phyloP scores from a whole-genome alignment of 306 rosid genomes.

The Lupinus albus region DNA sequence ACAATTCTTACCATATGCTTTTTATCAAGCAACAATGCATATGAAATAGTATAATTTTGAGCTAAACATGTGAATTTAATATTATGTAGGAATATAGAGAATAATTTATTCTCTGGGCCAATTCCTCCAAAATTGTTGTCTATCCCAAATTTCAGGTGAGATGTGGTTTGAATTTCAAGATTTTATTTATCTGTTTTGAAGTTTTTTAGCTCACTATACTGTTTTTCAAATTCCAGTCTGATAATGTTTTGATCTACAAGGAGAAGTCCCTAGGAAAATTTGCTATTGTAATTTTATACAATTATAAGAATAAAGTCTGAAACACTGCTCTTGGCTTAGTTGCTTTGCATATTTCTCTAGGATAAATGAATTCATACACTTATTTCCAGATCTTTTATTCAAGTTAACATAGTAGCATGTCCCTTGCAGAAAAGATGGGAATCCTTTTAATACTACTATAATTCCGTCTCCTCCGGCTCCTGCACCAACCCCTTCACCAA shows the following conservation, averaged over 20 bases:
- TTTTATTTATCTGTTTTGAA: too few relatives aligned
- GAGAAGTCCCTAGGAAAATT: too few relatives aligned
- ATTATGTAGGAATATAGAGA: constrained; percentile 61
- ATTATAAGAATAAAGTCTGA: too few relatives aligned
- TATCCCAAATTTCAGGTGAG: constrained; percentile 71
- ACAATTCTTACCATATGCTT: constrained; percentile 43
- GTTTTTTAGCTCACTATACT: too few relatives aligned
- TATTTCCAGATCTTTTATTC: not conserved
- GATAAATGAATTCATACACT: not conserved
- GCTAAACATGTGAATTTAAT: constrained; percentile 17
- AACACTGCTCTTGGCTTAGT: not conserved
- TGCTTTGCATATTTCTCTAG: constrained; percentile 1
- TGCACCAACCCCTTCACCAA: constrained; percentile 56
- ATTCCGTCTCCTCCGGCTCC: constrained; percentile 62
- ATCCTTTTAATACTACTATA: constrained; percentile 76
- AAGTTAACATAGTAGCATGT: constrained; percentile 36
- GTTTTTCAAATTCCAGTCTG: too few relatives aligned
- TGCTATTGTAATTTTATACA: too few relatives aligned
- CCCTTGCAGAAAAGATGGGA: constrained; percentile 75
- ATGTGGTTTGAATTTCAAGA: not conserved
- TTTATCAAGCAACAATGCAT: constrained; percentile 23
- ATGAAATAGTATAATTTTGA: constrained; percentile 15
- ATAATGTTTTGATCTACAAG: too few relatives aligned
- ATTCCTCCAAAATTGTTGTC: constrained; percentile 66
- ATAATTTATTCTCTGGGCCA: constrained; percentile 82